Evolutionary conservation across 768 basidiomycete genomes (phyloP), one percentile per base, ranked within the genome.

Genomic region (Boletus sensibilis): DNA sequence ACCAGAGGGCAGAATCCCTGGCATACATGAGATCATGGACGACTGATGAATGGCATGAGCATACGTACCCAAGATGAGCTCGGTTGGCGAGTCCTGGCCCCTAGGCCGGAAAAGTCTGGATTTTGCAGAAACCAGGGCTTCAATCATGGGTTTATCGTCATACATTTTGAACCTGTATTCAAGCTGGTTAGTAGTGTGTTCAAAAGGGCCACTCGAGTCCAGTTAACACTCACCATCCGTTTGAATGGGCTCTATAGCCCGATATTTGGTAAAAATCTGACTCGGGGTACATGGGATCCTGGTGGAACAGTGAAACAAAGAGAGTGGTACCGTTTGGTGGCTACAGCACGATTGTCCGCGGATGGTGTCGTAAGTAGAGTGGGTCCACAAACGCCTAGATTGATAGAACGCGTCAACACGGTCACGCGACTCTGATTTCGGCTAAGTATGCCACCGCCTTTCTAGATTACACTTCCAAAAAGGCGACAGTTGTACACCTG

Each of bases 51-150:
- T 21, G 8, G 8, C 1, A 18, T 3, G 37, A 20, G 20, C 43
- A 21, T 58, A 82, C 41, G n/a, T 58, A 82, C 81, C 81, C 34
- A 82, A 66, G 29, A 79, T 61, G 11, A 82, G 71, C 50, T 81
- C 80, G 10, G 80, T 38, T 1, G 72, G 67, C 6, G 69, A 29
- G 11, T 63, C 60, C n/a, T 29, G 31, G 1, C 68, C 70, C 2
- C 61, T 55, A 0, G 70, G 58, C 33, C 72, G 60, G 13, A 81
- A 63, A 5, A 60, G 25, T 41, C 70, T 72, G 13, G 74, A 75
- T 0, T 55, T 55, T 3, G 50, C 52, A 10, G 66, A 60, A 1
- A 63, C 63, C 16, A 81, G 62, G 2, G 65, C 65, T 7, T 63
- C 52, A 0, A 72, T 66, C 34, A 75, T 52, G 5, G 61, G 66